Conservation (phyloP, 108 stramenopile species). For the Cyclotella sp. region DNA sequence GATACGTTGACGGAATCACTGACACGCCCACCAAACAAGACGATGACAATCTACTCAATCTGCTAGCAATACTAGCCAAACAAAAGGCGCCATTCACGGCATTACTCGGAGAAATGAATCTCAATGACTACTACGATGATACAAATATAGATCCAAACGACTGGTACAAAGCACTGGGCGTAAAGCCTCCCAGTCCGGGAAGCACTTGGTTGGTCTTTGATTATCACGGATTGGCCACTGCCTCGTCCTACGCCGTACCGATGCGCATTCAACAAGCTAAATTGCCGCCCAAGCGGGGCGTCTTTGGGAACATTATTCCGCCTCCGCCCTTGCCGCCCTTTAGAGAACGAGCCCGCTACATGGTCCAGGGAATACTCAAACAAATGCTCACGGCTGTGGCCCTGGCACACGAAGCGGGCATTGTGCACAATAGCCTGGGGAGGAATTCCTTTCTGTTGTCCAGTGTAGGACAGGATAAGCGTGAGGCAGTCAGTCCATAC, state of each 20-base stretch:
- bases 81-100: constrained; percentile 59
- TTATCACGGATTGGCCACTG: constrained; percentile 73
- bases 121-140: constrained; percentile 80
- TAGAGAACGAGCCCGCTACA: constrained; percentile 66
- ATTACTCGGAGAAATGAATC: constrained; percentile 77
- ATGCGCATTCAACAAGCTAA: constrained; percentile 44
- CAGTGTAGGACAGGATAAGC: constrained; percentile 69
- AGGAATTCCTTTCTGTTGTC: constrained; percentile 65
- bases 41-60: constrained; percentile 57
- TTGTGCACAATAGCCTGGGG: constrained; percentile 84
- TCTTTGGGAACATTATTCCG: constrained; percentile 64
- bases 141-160: constrained; percentile 61
- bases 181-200: constrained; percentile 68
- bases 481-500: constrained; percentile 66
- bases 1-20: constrained; percentile 53
- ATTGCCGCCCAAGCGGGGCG: constrained; percentile 65
- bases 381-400: constrained; percentile 71
- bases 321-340: constrained; percentile 71
- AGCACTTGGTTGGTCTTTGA: constrained; percentile 83
- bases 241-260: constrained; percentile 60
- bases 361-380: constrained; percentile 70
- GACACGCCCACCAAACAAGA: constrained; percentile 61
- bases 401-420: constrained; percentile 66
- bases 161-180: constrained; percentile 75
- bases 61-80: constrained; percentile 43